Evolutionary conservation across 108 stramenopile species (phyloP).

Genomic region (Discostella stelligeroides): DNA sequence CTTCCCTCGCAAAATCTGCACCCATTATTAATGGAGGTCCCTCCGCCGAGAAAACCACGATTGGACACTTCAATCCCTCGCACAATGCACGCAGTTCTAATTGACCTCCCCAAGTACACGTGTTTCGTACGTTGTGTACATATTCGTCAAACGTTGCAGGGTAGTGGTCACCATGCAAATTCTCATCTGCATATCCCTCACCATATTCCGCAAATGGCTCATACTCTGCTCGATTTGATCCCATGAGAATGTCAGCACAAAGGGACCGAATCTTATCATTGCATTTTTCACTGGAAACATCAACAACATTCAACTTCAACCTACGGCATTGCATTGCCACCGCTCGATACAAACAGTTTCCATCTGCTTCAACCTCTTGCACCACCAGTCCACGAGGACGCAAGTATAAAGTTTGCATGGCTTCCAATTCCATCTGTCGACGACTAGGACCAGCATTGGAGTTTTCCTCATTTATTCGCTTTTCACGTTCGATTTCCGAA

Average conservation of each 20-base stretch:
- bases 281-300: conserved; percentile 1
- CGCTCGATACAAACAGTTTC: conserved; percentile 95
- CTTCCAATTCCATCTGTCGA: conserved; percentile 66
- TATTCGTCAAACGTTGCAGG: conserved; percentile 83
- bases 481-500: conserved; percentile 52
- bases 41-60: conserved; percentile 80
- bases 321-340: conserved; percentile 76
- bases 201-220: conserved; percentile 88
- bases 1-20: conserved; percentile 29
- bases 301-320: conserved; percentile 23
- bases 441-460: conserved; percentile 68
- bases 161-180: conserved; percentile 21
- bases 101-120: conserved; percentile 97
- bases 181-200: conserved; percentile 36
- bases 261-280: conserved; percentile 47
- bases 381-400: conserved; percentile 58
- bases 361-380: conserved; percentile 90
- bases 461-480: conserved; percentile 46
- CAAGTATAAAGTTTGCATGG: conserved; percentile 51
- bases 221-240: conserved; percentile 72
- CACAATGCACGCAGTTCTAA: conserved; percentile 91
- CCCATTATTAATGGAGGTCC: conserved; percentile 59
- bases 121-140: conserved; percentile 73
- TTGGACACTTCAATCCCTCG: conserved; percentile 78
- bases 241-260: conserved; percentile 69